Percentiles rank a stretch among this genome's conserved stretches.
These are phyloP conservation scores for Aspergillus haitiensis DNA, from an alignment of 495 filamentous ascomycete genomes.

Conservation along the genomic window DNA sequence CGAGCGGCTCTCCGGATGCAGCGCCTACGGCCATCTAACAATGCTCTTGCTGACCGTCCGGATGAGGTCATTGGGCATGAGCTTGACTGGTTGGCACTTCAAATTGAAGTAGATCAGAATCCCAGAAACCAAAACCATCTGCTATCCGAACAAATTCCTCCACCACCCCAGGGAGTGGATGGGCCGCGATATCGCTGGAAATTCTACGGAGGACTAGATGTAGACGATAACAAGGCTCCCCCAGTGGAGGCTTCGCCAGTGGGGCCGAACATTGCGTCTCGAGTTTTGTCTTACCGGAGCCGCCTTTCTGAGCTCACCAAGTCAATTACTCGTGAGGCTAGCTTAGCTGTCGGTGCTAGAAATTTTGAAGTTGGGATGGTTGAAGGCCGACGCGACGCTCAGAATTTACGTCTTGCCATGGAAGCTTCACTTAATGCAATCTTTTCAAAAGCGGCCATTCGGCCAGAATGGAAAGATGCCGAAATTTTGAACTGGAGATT, in stretches of 20 bases:
- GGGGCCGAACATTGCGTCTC: too few relatives aligned
- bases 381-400: not conserved
- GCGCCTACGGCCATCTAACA: slow-evolving; percentile 1
- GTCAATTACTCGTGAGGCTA: not conserved
- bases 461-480: not conserved
- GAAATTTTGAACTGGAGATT: not conserved
- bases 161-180: too few relatives aligned
- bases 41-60: not conserved
- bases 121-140: too few relatives aligned
- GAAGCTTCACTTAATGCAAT: not conserved
- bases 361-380: not conserved
- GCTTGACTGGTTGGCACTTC: slow-evolving; percentile 17
- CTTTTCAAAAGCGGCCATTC: not conserved
- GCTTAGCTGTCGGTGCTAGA: not conserved
- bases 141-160: too few relatives aligned
- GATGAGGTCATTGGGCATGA: slow-evolving; percentile 20
- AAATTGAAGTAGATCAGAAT: too few relatives aligned
- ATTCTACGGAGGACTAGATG: too few relatives aligned
- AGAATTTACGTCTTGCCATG: not conserved
- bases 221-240: too few relatives aligned
- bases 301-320: not conserved
- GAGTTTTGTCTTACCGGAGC: not conserved
- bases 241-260: too few relatives aligned
- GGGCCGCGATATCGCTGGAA: too few relatives aligned
- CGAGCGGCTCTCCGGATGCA: slow-evolving; percentile 15